Percentiles rank a stretch among this genome's conserved stretches.
Conservation (phyloP, 192 early-diverging fungal genomes). For the Helicostylum pulchrum region DNA sequence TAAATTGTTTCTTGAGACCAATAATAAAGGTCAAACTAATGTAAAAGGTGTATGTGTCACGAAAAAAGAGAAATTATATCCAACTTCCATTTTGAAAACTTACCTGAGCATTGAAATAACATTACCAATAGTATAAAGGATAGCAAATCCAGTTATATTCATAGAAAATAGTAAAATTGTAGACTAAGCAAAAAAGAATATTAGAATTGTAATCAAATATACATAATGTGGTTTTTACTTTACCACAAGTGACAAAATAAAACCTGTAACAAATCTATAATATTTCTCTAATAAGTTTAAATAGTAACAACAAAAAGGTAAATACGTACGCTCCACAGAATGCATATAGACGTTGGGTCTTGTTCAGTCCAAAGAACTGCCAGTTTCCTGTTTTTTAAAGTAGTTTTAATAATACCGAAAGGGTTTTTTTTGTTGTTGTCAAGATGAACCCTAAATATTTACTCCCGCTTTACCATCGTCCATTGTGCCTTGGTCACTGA, state of each 20-base stretch:
- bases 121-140: conserved; percentile 91
- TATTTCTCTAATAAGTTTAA: conserved; percentile 11
- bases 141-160: conserved; percentile 74
- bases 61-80: too few relatives aligned
- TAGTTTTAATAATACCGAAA: background rate
- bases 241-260: conserved; percentile 77
- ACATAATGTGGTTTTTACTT: background rate
- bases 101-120: conserved; percentile 74
- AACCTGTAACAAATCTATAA: conserved; percentile 77
- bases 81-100: too few relatives aligned
- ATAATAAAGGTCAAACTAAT: conserved; percentile 84
- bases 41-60: background rate
- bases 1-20: conserved; percentile 82
- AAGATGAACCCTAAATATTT: background rate
- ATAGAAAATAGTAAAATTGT: conserved; percentile 54
- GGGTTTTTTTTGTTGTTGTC: too few relatives aligned
- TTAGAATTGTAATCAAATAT: background rate
- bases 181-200: conserved; percentile 43
- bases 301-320: background rate
- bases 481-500: conserved; percentile 45
- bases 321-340: conserved; percentile 62
- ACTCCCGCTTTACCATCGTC: conserved; percentile 41
- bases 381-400: conserved; percentile 25
- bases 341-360: conserved; percentile 74
- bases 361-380: conserved; percentile 48